A percentile compares a stretch with the other conserved stretches of the same genome.
phyloP scores from a whole-genome alignment of 1,284 basidiomycete genomes.

The Cryptococcus jaspeensis region DNA sequence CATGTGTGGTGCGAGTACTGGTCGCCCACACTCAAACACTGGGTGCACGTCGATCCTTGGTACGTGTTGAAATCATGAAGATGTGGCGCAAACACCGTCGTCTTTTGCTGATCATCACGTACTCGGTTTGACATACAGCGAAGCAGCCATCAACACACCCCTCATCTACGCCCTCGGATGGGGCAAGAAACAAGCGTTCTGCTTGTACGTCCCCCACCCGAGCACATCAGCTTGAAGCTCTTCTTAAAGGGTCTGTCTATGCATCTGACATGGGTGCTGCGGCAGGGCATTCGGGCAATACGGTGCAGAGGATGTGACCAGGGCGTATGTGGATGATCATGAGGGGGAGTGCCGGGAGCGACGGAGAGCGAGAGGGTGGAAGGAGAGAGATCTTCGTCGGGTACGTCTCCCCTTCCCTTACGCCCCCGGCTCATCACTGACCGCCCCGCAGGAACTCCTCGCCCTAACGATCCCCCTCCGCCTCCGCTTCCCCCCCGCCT shows the following conservation, averaged over 20 bases:
- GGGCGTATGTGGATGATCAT: conserved; percentile 51
- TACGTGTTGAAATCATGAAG: conserved; percentile 10
- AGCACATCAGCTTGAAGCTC: background rate
- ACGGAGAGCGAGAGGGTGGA: conserved; percentile 31
- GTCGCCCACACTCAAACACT: conserved; percentile 41
- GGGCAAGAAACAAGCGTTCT: conserved; percentile 55
- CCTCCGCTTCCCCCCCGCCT: conserved; percentile 6
- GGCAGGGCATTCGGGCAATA: conserved; percentile 47
- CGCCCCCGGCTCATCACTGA: background rate
- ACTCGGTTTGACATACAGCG: conserved; percentile 28
- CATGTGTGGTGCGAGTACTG: conserved; percentile 57
- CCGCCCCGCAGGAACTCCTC: conserved; percentile 19
- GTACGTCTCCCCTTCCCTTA: conserved; percentile 27
- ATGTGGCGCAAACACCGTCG: no score
- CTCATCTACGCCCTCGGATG: conserved; percentile 54
- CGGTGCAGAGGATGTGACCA: conserved; percentile 53
- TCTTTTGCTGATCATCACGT: background rate
- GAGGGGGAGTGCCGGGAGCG: conserved; percentile 29
- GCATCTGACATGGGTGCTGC: background rate
- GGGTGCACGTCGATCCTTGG: conserved; percentile 56
- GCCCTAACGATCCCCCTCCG: conserved; percentile 25
- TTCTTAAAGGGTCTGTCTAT: background rate
- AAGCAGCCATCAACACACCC: conserved; percentile 51
- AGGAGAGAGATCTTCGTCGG: conserved; percentile 35
- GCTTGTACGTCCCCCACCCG: conserved; percentile 31